phyloP scores from a whole-genome alignment of 148 eudicot genomes.

The Rhododendron henanense region DNA sequence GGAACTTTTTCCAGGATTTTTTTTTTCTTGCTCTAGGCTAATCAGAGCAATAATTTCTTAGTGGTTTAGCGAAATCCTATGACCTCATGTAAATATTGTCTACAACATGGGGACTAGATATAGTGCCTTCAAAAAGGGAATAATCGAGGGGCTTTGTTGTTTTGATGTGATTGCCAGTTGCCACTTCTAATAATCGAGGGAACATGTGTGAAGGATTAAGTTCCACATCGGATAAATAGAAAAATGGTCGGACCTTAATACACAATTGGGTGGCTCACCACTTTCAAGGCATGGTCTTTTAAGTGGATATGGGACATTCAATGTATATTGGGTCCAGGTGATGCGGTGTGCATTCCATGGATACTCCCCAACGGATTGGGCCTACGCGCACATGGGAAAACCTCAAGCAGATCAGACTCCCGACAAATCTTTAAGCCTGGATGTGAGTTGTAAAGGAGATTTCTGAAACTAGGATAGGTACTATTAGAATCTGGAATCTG shows the following conservation, averaged over 20 bases:
- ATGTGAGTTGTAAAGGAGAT: neutral
- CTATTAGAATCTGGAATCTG: neutral
- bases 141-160: neutral
- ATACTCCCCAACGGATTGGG: too few species aligned
- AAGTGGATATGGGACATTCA: too few species aligned
- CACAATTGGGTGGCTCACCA: too few species aligned
- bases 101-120: neutral
- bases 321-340: too few species aligned
- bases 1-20: neutral
- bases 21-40: neutral
- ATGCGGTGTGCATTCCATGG: too few species aligned
- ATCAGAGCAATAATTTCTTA: neutral
- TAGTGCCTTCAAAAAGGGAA: neutral
- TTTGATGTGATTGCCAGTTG: neutral
- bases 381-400: too few species aligned
- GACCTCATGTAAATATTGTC: neutral
- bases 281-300: too few species aligned
- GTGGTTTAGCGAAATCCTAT: neutral
- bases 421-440: neutral
- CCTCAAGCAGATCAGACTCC: too few species aligned
- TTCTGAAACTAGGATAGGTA: neutral
- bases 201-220: too few species aligned
- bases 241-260: too few species aligned
- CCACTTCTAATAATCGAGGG: neutral
- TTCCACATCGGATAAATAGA: too few species aligned